phyloP scores from a whole-genome alignment of 768 basidiomycete genomes.

The Megacollybia marginata region DNA sequence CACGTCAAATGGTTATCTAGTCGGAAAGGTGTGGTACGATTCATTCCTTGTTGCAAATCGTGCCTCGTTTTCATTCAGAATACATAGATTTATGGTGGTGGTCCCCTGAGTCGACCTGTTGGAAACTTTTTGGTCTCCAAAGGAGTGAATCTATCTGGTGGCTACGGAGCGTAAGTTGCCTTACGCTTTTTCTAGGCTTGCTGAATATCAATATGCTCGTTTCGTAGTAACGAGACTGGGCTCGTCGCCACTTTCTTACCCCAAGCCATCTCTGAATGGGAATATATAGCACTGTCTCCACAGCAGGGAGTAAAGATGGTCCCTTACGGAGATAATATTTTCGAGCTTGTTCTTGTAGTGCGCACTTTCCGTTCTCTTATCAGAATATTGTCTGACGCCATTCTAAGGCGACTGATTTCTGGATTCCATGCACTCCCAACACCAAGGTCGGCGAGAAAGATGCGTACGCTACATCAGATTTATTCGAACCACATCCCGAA shows the following conservation, averaged over 20 bases:
- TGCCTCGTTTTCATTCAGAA: neutral
- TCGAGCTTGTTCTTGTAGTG: slow-evolving; percentile 32
- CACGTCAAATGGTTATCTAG: neutral
- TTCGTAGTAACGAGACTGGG: neutral
- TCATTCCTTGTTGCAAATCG: neutral
- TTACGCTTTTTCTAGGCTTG: neutral
- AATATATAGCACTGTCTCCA: slow-evolving; percentile 23
- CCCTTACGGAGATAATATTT: slow-evolving; percentile 25
- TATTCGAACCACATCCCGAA: slow-evolving; percentile 36
- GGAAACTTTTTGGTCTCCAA: neutral
- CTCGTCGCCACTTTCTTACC: neutral
- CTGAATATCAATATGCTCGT: neutral
- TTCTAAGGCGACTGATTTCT: slow-evolving; percentile 11
- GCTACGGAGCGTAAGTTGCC: neutral
- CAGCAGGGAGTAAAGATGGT: slow-evolving; percentile 16
- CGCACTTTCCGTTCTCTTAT: slow-evolving; percentile 2
- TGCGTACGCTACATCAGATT: slow-evolving; percentile 36
- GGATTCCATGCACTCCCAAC: slow-evolving; percentile 23
- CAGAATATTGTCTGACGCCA: neutral
- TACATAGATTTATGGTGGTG: slow-evolving; percentile 1
- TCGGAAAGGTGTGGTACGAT: neutral
- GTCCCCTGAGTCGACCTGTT: neutral
- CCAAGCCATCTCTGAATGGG: slow-evolving; percentile 19
- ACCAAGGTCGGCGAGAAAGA: slow-evolving; percentile 24
- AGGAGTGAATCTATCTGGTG: neutral